phyloP scores from a whole-genome alignment of 2,329 filamentous ascomycete species.

The Epichloe sp. region DNA sequence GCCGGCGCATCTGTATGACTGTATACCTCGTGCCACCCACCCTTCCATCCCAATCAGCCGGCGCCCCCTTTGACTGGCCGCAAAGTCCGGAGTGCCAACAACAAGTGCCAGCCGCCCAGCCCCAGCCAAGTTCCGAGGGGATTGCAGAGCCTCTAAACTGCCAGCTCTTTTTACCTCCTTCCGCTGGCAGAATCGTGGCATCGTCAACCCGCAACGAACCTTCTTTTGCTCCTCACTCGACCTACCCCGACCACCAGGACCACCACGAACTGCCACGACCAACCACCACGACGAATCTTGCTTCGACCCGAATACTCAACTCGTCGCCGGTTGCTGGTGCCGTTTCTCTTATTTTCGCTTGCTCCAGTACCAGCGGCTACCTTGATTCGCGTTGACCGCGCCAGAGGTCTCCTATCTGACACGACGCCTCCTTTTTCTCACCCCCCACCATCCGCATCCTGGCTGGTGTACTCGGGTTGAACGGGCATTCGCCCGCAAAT shows the following conservation, averaged over 20 bases:
- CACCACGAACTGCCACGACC: neutral
- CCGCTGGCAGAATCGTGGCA: neutral
- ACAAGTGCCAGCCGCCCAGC: neutral
- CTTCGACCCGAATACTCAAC: neutral
- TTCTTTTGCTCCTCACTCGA: neutral
- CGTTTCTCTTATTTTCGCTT: neutral
- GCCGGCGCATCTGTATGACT: neutral
- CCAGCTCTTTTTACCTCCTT: neutral
- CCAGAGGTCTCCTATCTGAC: neutral
- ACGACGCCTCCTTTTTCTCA: neutral
- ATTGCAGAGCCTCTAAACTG: neutral
- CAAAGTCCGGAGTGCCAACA: neutral
- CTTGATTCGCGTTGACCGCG: slow-evolving; percentile 4
- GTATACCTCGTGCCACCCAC: neutral
- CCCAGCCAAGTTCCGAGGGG: neutral
- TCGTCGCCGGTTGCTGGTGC: neutral
- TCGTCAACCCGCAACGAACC: neutral
- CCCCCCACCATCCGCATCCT: slow-evolving; percentile 14
- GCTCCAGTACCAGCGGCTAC: neutral
- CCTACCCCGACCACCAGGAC: neutral
- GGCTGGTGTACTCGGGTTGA: slow-evolving; percentile 24
- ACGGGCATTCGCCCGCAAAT: slow-evolving; percentile 26
- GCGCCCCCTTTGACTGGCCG: neutral
- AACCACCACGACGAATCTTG: neutral
- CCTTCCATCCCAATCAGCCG: neutral